Evolutionary conservation across 2,329 filamentous ascomycete species (phyloP), one percentile per base, ranked within the genome.

Genomic region (Penicillium janthinellum): DNA sequence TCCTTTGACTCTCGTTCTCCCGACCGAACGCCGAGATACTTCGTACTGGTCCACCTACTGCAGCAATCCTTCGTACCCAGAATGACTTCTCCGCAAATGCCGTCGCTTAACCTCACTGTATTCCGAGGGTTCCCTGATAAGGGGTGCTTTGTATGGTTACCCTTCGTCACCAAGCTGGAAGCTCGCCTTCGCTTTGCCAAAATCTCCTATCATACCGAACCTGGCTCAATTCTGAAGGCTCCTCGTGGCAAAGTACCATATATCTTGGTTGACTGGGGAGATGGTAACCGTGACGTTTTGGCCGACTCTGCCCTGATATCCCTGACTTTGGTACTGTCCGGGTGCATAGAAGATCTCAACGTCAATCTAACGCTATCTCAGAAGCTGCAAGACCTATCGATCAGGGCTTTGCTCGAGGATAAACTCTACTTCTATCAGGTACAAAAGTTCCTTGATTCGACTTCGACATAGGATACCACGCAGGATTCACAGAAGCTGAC

Each of bases 181-280:
- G 79, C 84, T 17, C 84, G 86, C 14, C 77, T 88, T 5, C 85
- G 86, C 14, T 80, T 87, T 63, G 78, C 79, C 1, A 70, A 72
- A 1, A 52, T 86, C 2, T 41, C 71, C 0, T 89, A 88, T 71
- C 67, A 63, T 15, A 67, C 73, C 4, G 80, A 74, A 2, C 62
- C 63, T 3, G 86, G 86, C 1, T 82, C 82, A 0, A 70, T 78
- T 0, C 67, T 64, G 42, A 70, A 73, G 0, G 82, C 78, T 0
- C 86, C 87, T 0, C 80, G 77, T 52, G 84, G 84, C 42, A 89
- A 88, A 72, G 82, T 88, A 10, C 86, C 86, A 0, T 89, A 88
- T 66, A 57, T 87, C 22, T 74, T 78, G 34, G 59, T 79, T 38
- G 52, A 56, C 2, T 57, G 57, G 1, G 45, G 28, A 2, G 64